A percentile compares a stretch with the other conserved stretches of the same genome.
phyloP scores from a whole-genome alignment of 2,329 filamentous ascomycete species.

The Pochonia chlamydosporia region DNA sequence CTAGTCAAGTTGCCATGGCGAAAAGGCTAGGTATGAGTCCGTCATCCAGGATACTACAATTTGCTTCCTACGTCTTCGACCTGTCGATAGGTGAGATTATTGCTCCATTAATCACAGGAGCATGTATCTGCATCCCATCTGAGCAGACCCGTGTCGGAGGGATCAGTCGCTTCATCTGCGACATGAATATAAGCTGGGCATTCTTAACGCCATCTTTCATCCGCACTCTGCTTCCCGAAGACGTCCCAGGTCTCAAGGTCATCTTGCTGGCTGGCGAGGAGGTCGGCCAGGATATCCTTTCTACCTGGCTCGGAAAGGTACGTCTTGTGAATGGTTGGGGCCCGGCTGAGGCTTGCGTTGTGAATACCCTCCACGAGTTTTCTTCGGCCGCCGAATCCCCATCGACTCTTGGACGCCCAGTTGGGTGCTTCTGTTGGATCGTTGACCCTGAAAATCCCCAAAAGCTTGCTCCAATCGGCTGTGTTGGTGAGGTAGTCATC shows the following conservation, averaged over 20 bases:
- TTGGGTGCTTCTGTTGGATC: slow-evolving; percentile 7
- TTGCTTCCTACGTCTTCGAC: slow-evolving; percentile 11
- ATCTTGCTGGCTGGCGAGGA: slow-evolving; percentile 9
- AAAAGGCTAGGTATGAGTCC: background rate
- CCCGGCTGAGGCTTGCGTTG: background rate
- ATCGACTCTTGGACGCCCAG: slow-evolving; percentile 1
- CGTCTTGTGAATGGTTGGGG: background rate
- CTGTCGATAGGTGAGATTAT: slow-evolving; percentile 8
- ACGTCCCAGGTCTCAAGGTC: slow-evolving; percentile 3
- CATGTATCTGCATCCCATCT: slow-evolving; percentile 8
- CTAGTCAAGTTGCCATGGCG: slow-evolving; percentile 1
- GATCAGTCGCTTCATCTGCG: slow-evolving; percentile 6
- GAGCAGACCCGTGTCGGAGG: background rate
- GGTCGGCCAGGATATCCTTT: background rate
- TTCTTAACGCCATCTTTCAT: slow-evolving; percentile 7
- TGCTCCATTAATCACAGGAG: slow-evolving; percentile 6
- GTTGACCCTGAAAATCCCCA: slow-evolving; percentile 4
- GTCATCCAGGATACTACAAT: slow-evolving; percentile 6
- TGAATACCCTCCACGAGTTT: background rate
- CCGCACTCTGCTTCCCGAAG: background rate
- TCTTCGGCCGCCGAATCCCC: background rate
- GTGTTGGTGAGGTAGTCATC: slow-evolving; percentile 10
- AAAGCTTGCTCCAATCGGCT: slow-evolving; percentile 5
- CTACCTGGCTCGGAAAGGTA: background rate
- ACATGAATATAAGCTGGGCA: background rate